A percentile compares a stretch with the other conserved stretches of the same genome.
These are phyloP conservation scores for Schizochytrium sp. DNA, from an alignment of 108 stramenopile genomes.

Conservation along the genomic window DNA sequence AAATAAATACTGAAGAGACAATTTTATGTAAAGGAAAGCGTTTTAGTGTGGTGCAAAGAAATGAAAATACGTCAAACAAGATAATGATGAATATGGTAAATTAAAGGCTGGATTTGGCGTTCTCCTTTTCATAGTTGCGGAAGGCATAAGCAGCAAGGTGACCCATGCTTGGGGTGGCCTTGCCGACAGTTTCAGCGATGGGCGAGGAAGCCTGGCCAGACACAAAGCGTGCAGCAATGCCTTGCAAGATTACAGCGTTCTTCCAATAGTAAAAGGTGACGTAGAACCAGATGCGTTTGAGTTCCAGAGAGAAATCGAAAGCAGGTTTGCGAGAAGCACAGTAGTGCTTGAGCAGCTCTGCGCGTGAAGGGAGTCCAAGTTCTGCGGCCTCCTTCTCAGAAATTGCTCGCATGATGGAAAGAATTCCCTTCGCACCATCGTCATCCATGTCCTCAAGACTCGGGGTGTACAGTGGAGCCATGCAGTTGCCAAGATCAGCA, in stretches of 20 bases:
- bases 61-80: no score
- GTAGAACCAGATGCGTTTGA: constrained; percentile 72
- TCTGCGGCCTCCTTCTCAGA: constrained; percentile 50
- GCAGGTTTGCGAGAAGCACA: constrained; percentile 22
- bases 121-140: constrained; percentile 5
- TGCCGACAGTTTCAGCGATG: constrained; percentile 46
- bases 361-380: constrained; percentile 33
- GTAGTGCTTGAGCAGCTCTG: constrained; percentile 57
- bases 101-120: not conserved
- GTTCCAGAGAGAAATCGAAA: not conserved
- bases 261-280: constrained; percentile 90
- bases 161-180: constrained; percentile 49
- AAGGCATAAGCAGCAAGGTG: not conserved
- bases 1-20: no score
- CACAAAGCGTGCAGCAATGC: constrained; percentile 85
- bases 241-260: constrained; percentile 95
- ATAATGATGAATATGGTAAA: not conserved
- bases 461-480: constrained; percentile 58
- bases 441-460: not conserved
- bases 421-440: constrained; percentile 45
- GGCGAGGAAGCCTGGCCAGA: constrained; percentile 39
- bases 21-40: not conserved
- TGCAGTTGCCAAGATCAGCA: constrained; percentile 91
- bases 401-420: not conserved
- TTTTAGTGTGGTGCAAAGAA: not conserved